phyloP scores from a whole-genome alignment of 2,329 filamentous ascomycete species.

The Pseudocercospora fijiensis region DNA sequence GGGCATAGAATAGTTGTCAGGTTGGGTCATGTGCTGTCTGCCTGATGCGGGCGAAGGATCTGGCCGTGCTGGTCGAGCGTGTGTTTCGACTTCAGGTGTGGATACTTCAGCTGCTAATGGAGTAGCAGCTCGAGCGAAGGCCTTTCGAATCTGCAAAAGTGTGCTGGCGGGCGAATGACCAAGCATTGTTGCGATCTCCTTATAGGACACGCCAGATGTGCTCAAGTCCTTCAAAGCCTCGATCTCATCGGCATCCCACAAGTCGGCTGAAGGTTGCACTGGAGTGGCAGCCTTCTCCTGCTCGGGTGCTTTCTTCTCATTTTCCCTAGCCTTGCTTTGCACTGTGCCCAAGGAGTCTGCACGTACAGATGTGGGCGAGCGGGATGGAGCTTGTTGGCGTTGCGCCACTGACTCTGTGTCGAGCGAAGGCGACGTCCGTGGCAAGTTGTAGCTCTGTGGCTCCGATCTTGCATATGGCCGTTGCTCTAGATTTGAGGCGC shows the following conservation, averaged over 20 bases:
- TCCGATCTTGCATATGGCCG: background rate
- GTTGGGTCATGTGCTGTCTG: background rate
- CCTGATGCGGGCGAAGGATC: background rate
- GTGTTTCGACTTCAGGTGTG: background rate
- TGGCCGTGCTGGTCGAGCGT: background rate
- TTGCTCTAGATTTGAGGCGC: background rate
- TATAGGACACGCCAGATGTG: background rate
- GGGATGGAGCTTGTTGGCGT: background rate
- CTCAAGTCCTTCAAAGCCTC: slow-evolving; percentile 4
- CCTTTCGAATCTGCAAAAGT: background rate
- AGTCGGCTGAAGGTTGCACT: background rate
- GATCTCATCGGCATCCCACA: background rate
- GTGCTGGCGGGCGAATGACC: slow-evolving; percentile 3
- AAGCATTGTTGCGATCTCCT: slow-evolving; percentile 5
- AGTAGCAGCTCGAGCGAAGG: background rate
- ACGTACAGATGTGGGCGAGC: background rate
- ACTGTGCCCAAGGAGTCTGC: background rate
- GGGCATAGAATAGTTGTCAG: background rate
- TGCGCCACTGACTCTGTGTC: background rate
- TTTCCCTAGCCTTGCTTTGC: background rate
- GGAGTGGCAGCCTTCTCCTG: background rate
- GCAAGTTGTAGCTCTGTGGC: background rate
- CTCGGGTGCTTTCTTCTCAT: background rate
- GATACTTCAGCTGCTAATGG: background rate
- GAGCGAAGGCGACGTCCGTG: background rate